Conservation (phyloP, 192 early-diverging fungal species). For the Linnemannia hyalina region DNA sequence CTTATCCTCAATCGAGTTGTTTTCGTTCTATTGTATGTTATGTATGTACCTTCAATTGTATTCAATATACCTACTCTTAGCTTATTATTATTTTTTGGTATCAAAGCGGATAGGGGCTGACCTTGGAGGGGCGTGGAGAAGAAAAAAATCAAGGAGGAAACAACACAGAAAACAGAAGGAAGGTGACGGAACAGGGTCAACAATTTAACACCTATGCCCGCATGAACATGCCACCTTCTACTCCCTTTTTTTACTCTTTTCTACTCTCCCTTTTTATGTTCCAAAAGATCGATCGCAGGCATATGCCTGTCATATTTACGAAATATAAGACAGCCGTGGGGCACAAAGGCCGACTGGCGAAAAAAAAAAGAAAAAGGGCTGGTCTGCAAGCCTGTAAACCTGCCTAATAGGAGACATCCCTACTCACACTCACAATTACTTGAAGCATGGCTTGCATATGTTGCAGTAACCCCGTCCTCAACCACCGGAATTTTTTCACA, state of each 20-base stretch:
- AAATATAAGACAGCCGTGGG: background rate
- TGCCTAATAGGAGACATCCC: background rate
- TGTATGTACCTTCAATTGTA: background rate
- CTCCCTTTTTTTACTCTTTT: background rate
- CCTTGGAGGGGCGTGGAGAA: background rate
- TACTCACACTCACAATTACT: no score
- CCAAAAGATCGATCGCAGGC: background rate
- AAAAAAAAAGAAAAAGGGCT: background rate
- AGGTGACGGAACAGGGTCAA: background rate
- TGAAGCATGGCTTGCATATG: background rate
- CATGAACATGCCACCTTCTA: constrained; percentile 6
- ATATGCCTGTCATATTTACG: background rate
- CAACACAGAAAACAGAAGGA: background rate
- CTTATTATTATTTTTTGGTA: background rate
- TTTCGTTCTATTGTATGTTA: background rate
- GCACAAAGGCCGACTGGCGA: background rate
- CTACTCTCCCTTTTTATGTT: background rate
- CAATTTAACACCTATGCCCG: background rate
- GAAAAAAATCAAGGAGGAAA: background rate
- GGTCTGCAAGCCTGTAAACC: background rate
- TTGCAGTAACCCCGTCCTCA: background rate
- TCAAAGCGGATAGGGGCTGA: background rate
- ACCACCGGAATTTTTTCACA: background rate
- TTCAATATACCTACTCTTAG: background rate
- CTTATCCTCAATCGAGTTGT: background rate